Evolutionary conservation across 1,284 basidiomycete genomes (phyloP).

Genomic region (Hemileia vastatrix): DNA sequence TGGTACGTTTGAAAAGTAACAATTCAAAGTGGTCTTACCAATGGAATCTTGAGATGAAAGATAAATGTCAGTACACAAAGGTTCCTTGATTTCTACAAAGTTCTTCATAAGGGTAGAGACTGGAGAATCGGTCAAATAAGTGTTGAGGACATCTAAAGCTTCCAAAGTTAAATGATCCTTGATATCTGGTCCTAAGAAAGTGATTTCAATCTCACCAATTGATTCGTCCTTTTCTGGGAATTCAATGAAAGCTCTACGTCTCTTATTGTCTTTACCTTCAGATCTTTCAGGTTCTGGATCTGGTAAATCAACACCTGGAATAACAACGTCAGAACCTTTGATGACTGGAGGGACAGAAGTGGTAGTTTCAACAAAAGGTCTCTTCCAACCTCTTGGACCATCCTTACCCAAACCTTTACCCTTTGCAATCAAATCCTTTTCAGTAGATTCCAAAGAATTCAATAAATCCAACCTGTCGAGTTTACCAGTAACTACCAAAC

Average conservation of each 20-base stretch:
- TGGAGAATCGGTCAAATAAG: conserved; percentile 42
- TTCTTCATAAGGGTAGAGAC: conserved; percentile 39
- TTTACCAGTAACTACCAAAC: conserved; percentile 70
- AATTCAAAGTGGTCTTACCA: conserved; percentile 60
- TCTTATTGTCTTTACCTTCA: conserved; percentile 38
- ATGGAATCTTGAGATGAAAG: conserved; percentile 63
- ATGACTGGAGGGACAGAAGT: conserved; percentile 60
- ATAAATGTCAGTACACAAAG: conserved; percentile 71
- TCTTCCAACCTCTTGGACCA: conserved; percentile 73
- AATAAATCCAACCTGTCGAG: conserved; percentile 50
- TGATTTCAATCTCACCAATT: conserved; percentile 73
- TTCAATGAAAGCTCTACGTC: conserved; percentile 58
- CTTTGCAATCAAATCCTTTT: conserved; percentile 66
- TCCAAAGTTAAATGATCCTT: conserved; percentile 54
- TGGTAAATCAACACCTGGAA: conserved; percentile 33
- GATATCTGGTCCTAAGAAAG: conserved; percentile 66
- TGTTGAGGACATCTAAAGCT: conserved; percentile 21
- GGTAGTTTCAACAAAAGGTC: conserved; percentile 83
- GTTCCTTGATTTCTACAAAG: conserved; percentile 87
- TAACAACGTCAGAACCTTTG: conserved; percentile 32
- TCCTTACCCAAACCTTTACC: conserved; percentile 51
- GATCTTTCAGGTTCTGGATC: conserved; percentile 29
- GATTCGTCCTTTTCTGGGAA: conserved; percentile 99
- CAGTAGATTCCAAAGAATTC: conserved; percentile 67
- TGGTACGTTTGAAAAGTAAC: conserved; percentile 77